Evolutionary conservation across 2,329 filamentous ascomycete genomes (phyloP).

Genomic region (Aureobasidium sp.): DNA sequence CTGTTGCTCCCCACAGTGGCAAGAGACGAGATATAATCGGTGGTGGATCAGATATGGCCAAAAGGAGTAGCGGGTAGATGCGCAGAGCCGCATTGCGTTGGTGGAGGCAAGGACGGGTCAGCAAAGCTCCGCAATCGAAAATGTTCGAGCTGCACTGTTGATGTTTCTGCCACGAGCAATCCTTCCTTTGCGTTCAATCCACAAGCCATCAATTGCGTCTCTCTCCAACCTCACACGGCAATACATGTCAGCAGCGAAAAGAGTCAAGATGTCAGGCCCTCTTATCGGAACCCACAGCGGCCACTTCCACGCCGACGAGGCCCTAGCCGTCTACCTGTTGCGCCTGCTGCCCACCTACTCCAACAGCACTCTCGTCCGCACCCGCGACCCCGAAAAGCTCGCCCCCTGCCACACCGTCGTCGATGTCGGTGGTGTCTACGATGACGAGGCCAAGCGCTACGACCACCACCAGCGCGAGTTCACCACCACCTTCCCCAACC

Average conservation of each 20-base stretch:
- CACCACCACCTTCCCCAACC: conserved; percentile 72
- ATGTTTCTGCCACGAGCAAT: conserved; percentile 11
- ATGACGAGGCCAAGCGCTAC: conserved; percentile 67
- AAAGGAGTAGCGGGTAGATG: neutral
- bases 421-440: conserved; percentile 94
- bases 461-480: conserved; percentile 98
- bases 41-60: neutral
- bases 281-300: conserved; percentile 93
- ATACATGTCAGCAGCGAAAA: conserved; percentile 52
- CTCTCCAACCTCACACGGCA: neutral
- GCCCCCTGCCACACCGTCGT: conserved; percentile 87
- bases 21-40: neutral
- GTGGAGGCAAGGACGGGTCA: neutral
- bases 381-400: conserved; percentile 73
- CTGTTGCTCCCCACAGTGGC: neutral
- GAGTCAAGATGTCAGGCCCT: conserved; percentile 65
- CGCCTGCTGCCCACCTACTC: conserved; percentile 77
- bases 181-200: neutral
- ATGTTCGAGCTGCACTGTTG: neutral
- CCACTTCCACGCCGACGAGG: conserved; percentile 98
- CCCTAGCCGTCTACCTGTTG: conserved; percentile 92
- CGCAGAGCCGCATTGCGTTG: neutral
- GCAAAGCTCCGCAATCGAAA: neutral
- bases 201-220: neutral
- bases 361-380: conserved; percentile 69